These are phyloP conservation scores for Ligustrum vulgare DNA, from an alignment of 257 asterid genomes.

Conservation along the genomic window DNA sequence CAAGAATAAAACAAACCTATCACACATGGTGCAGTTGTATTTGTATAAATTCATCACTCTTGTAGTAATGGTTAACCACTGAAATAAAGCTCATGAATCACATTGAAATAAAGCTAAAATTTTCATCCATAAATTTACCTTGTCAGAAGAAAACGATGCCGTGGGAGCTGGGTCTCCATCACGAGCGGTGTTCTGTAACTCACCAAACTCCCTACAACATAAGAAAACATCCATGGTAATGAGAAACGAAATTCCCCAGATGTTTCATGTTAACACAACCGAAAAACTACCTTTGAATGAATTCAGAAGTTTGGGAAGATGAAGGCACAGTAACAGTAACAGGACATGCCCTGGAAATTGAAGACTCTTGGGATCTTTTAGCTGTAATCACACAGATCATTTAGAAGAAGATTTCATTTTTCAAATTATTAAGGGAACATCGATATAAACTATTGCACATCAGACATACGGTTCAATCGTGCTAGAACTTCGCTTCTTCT, in stretches of 20 bases:
- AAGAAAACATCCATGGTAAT: not conserved
- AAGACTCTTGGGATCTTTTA: constrained; percentile 47
- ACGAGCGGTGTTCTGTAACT: constrained; percentile 20
- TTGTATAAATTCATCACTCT: not conserved
- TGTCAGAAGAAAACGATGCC: constrained; percentile 43
- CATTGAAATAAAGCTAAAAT: not conserved
- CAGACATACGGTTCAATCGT: constrained; percentile 62
- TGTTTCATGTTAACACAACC: not conserved
- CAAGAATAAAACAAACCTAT: too few species aligned
- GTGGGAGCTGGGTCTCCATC: constrained; percentile 30
- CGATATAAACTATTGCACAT: constrained; percentile 15
- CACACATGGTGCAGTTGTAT: not conserved
- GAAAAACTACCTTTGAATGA: constrained; percentile 39
- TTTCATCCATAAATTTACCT: constrained; percentile 38
- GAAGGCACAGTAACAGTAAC: too few species aligned
- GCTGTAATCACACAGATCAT: constrained; percentile 37
- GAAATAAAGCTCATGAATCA: too few species aligned
- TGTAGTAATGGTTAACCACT: not conserved
- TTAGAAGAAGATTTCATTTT: not conserved
- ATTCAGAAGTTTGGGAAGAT: constrained; percentile 23
- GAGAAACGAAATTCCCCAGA: constrained; percentile 3
- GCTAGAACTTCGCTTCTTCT: constrained; percentile 78
- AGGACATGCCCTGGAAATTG: constrained; percentile 16
- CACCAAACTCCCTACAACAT: constrained; percentile 32
- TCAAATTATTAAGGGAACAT: not conserved